Evolutionary conservation across 2,329 filamentous ascomycete species (phyloP), one percentile per base, ranked within the genome.

Genomic region (Hypomyces perniciosus): DNA sequence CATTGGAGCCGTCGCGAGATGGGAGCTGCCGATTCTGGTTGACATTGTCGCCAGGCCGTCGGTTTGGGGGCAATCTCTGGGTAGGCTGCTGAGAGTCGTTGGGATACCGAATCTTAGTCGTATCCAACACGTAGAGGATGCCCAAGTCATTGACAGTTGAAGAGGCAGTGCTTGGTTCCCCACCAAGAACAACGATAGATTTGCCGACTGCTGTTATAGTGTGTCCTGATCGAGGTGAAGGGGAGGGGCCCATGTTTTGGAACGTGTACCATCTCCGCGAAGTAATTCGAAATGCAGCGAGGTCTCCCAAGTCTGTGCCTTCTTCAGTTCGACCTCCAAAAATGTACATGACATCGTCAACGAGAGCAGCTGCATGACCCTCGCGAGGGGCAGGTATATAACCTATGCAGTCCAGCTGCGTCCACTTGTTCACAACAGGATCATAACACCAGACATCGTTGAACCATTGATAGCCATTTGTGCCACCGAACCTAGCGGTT

Each of bases 381-480:
- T 99, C 93, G 54, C 93, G 83, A 13, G 92, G 85, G 2, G 90
- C 85, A 1, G 95, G 93, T 53, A 99, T 97, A 68, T 96, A 99
- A 34, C 93, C 93, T 62, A 97, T 96, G 66, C 93, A 99, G 63
- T 97, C 92, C 50, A 96, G 78, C 65, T 95, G 86, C 8, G 83
- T 73, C 93, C 93, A 99, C 50, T 79, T 73, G 67, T 96, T 96
- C 42, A 80, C 73, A 50, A 83, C 78, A 6, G 91, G 88, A 62
- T 96, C 92, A 66, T 93, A 99, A 47, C 85, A 89, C 93, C 93
- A 99, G 44, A 99, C 93, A 65, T 99, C 93, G 67, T 97, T 99
- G 73, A 97, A 99, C 95, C 93, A 99, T 62, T 88, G 84, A 50
- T 91, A 82, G 38, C 93, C 93, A 65, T 99, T 96, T 2, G 93